Conservation (phyloP, 306 rosid species). For the Canavalia ensiformis region DNA sequence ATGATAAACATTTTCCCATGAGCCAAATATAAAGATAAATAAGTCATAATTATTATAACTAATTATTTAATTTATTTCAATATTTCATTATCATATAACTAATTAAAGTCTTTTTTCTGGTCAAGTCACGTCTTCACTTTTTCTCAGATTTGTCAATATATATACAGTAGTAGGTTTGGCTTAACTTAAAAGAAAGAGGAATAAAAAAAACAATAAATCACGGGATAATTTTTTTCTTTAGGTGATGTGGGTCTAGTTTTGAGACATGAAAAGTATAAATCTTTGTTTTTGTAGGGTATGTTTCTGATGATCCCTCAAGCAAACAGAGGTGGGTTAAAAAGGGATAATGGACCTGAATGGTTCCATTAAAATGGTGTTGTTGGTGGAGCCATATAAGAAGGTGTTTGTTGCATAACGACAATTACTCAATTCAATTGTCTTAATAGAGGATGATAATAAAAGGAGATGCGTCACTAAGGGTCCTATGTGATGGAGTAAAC, state of each 20-base stretch:
- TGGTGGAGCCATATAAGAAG: constrained; percentile 40
- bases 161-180: neutral
- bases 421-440: constrained; percentile 36
- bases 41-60: too few species aligned
- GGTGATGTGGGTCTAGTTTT: constrained; percentile 1
- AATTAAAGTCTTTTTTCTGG: constrained; percentile 9
- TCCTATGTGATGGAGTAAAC: constrained; percentile 49
- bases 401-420: constrained; percentile 43
- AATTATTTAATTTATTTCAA: neutral
- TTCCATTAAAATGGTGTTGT: constrained; percentile 23
- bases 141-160: constrained; percentile 39
- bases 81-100: neutral
- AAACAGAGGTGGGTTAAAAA: constrained; percentile 24
- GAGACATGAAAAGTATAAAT: constrained; percentile 36
- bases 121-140: constrained; percentile 31
- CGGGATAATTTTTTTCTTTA: constrained; percentile 1
- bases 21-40: too few species aligned
- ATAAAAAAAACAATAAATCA: neutral
- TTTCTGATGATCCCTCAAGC: constrained; percentile 32
- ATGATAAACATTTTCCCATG: too few species aligned
- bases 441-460: constrained; percentile 37
- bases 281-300: constrained; percentile 11
- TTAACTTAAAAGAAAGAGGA: constrained; percentile 20
- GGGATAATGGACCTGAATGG: constrained; percentile 37
- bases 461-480: constrained; percentile 54